Base-by-base conservation (phyloP, 1,284 basidiomycete genomes). In the Ceratobasidium sp. region DNA sequence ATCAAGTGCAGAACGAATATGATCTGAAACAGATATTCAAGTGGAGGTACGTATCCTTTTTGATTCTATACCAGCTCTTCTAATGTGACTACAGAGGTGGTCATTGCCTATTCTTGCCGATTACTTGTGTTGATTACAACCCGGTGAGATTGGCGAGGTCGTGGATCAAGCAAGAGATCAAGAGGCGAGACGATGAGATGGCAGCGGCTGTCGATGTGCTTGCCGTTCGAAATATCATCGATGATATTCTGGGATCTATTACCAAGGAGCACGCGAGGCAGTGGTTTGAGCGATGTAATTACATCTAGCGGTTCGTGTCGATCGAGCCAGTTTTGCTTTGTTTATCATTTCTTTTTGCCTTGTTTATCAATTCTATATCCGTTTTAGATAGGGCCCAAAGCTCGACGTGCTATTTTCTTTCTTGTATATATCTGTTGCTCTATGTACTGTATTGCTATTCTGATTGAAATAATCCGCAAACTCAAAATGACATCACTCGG, bases 211-310 rank as follows among this genome's bases (percentile, higher is more conserved):
- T 44, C 6, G 48, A 50, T 20, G 23, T 48, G 9, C 3, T n/a
- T 23, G 48, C 23, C 3, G 64, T 23, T 0, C 40, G 42, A 28
- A n/a, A 12, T 26, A 66, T 66, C 44, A 28, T 66, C 42, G 23
- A 50, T 12, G 15, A 66, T 6, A 23, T n/a, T 4, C 9, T 66
- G 2, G 26, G 26, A 12, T 46, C 64, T 4, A 50, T 66, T 13
- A 23, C 64, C 12, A 33, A n/a, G 28, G 64, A 26, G 44, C 44
- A 66, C 12, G 44, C 64, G 17, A 26, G 42, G 26, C 5, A 33
- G 48, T 66, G 64, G 64, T 66, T 66, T 26, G 26, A 66, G 28
- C n/a, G 20, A 42, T 66, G 64, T n/a, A 3, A 50, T 20, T 66
- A 66, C 17, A 50, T 50, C 42, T 62, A 5, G 9, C 1, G 4